Evolutionary conservation across 148 eudicot genomes (phyloP).

Genomic region (Chenopodium berlandieri): DNA sequence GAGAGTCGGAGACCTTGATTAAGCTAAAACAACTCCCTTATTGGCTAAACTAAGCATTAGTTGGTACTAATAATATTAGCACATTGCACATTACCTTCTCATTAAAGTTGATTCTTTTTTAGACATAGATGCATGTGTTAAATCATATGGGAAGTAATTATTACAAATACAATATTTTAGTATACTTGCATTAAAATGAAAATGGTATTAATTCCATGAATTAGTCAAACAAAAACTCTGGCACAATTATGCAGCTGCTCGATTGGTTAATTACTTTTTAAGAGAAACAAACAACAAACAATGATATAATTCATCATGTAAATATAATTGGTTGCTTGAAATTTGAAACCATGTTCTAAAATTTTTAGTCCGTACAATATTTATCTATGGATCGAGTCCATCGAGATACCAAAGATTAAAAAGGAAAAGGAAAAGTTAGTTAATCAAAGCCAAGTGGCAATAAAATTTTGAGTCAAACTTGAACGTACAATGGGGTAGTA

Average conservation of each 20-base stretch:
- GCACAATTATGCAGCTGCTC: not conserved
- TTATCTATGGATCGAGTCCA: too few relatives aligned
- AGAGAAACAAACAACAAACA: not conserved
- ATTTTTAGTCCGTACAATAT: not conserved
- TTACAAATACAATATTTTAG: too few relatives aligned
- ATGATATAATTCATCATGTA: too few relatives aligned
- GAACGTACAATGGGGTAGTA: constrained; percentile 17
- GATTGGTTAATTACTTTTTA: not conserved
- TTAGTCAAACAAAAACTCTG: not conserved
- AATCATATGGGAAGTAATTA: not conserved
- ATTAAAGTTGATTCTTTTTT: not conserved
- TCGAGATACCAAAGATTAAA: not conserved
- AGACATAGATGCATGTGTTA: not conserved
- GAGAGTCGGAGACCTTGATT: too few relatives aligned
- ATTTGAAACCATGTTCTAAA: not conserved
- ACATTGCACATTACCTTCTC: not conserved
- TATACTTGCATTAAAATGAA: too few relatives aligned
- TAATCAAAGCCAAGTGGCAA: not conserved
- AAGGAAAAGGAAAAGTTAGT: not conserved
- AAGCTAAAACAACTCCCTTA: too few relatives aligned
- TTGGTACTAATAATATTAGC: too few relatives aligned
- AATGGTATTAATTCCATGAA: not conserved
- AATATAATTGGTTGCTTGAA: too few relatives aligned
- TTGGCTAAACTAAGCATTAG: too few relatives aligned
- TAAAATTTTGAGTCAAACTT: not conserved